Conservation (phyloP, 106 monocot genomes). For the Dendrobium catenatum region DNA sequence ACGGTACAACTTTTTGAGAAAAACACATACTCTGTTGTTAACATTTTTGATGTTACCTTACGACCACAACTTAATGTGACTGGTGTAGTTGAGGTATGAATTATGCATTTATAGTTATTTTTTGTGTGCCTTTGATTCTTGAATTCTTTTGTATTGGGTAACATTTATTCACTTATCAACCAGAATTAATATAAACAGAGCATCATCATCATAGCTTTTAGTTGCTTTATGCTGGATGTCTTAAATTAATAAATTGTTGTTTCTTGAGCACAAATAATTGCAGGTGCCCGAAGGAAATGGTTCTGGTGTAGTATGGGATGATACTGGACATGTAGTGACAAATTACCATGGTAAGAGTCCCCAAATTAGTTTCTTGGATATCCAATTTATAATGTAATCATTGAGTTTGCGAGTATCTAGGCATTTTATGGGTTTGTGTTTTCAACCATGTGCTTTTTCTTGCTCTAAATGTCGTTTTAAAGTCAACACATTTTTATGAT, state of each 20-base stretch:
- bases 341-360: constrained; percentile 81
- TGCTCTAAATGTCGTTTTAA: not conserved
- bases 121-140: not conserved
- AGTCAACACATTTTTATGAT: not conserved
- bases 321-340: constrained; percentile 77
- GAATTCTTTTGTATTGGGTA: not conserved
- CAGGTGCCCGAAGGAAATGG: constrained; percentile 98
- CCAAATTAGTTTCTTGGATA: not conserved
- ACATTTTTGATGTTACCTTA: constrained; percentile 95
- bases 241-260: constrained; percentile 7
- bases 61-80: constrained; percentile 87
- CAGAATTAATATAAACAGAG: not conserved
- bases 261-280: not conserved
- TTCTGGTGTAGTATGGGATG: constrained; percentile 91
- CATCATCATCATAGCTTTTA: not conserved
- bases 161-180: not conserved
- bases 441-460: not conserved
- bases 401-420: not conserved
- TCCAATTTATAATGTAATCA: not conserved
- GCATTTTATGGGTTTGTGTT: not conserved
- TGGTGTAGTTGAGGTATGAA: constrained; percentile 85
- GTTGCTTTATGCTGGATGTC: not conserved
- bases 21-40: constrained; percentile 91
- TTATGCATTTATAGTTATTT: not conserved
- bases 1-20: constrained; percentile 77